Evolutionary conservation across 2,329 filamentous ascomycete genomes (phyloP).

Genomic region (Lizonia empirigonia): DNA sequence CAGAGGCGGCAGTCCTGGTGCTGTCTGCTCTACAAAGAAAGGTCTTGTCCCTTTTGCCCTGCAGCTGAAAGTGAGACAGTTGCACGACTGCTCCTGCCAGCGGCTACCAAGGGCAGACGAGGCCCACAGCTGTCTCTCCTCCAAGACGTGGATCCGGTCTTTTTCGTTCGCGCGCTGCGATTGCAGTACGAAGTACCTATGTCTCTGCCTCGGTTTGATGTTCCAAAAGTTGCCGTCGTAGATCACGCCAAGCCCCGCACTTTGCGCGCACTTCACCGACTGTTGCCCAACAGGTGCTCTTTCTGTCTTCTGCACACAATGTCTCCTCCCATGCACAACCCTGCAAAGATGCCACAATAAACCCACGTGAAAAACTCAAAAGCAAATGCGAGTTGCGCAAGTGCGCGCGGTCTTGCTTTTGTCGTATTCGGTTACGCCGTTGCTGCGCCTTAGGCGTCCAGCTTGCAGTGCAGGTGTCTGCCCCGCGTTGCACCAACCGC

Average conservation of each 20-base stretch:
- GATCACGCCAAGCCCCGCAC: conserved; percentile 1
- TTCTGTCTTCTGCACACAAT: too few species aligned
- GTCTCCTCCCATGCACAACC: too few species aligned
- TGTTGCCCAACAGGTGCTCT: neutral
- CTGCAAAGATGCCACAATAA: too few species aligned
- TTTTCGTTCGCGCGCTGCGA: neutral
- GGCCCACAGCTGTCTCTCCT: neutral
- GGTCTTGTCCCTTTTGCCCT: neutral
- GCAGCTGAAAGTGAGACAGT: conserved; percentile 3
- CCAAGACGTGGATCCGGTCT: neutral
- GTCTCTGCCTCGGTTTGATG: conserved; percentile 3
- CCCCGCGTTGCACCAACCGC: neutral
- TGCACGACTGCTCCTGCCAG: conserved; percentile 1
- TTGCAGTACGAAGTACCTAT: too few species aligned
- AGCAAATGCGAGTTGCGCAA: too few species aligned
- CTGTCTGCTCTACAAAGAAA: neutral
- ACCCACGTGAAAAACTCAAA: too few species aligned
- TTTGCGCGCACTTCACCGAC: neutral
- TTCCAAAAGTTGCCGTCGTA: neutral
- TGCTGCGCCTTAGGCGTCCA: conserved; percentile 13
- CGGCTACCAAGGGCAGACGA: neutral
- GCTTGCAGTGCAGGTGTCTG: neutral
- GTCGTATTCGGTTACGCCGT: neutral
- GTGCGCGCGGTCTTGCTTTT: neutral
- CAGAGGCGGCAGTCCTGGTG: neutral